A percentile compares a stretch with the other conserved stretches of the same genome.
phyloP scores from a whole-genome alignment of 1,139 yeast genomes.

The Debaryomyces fabryi region DNA sequence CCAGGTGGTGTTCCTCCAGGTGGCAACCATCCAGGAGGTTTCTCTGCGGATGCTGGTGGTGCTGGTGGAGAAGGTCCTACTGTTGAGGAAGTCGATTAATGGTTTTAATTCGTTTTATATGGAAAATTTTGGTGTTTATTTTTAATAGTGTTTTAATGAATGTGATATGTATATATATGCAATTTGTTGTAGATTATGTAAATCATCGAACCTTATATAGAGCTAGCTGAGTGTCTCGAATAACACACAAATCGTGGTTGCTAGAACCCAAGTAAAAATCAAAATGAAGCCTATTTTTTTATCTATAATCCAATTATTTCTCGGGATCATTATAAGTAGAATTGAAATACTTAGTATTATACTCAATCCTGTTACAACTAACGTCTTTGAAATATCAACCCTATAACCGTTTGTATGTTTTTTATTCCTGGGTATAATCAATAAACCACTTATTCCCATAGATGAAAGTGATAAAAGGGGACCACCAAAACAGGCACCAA shows the following conservation, averaged over 20 bases:
- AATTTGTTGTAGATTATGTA: not conserved
- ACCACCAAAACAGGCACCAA: constrained; percentile 94
- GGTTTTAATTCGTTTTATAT: not conserved
- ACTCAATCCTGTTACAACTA: constrained; percentile 54
- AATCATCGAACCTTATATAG: not conserved
- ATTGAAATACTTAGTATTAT: constrained; percentile 56
- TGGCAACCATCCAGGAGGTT: constrained; percentile 41
- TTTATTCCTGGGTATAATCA: constrained; percentile 38
- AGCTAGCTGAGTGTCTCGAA: constrained; percentile 19
- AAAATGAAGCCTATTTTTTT: constrained; percentile 55
- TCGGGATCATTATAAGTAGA: constrained; percentile 57
- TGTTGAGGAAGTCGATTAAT: constrained; percentile 70
- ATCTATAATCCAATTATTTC: constrained; percentile 68
- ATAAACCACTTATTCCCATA: constrained; percentile 60
- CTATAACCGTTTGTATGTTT: constrained; percentile 19
- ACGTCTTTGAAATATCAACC: constrained; percentile 42
- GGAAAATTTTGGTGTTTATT: not conserved
- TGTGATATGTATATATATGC: not conserved
- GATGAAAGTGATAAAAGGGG: constrained; percentile 62
- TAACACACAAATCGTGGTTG: constrained; percentile 44
- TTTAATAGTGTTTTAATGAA: constrained; percentile 4
- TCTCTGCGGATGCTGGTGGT: constrained; percentile 36
- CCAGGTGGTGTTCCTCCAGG: constrained; percentile 40
- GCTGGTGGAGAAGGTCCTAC: constrained; percentile 54
- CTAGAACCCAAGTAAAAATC: constrained; percentile 57